Percentiles rank a stretch among this genome's conserved stretches.
phyloP scores from a whole-genome alignment of 805 yeast genomes.

The Isabelozyma gotoi region DNA sequence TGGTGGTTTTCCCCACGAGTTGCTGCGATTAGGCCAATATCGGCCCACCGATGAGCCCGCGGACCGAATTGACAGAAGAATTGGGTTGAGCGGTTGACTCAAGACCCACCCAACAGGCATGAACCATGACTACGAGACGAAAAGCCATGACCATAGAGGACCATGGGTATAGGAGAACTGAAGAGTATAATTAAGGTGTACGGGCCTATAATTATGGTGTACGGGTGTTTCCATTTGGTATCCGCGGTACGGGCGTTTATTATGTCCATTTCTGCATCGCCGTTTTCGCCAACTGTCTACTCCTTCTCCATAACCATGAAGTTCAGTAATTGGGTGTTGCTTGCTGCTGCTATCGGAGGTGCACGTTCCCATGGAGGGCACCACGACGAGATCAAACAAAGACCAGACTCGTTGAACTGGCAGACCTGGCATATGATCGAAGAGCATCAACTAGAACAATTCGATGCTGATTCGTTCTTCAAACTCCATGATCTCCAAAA shows the following conservation, averaged over 20 bases:
- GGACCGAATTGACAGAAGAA: too few species aligned
- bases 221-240: background rate
- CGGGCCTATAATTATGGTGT: too few species aligned
- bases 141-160: too few species aligned
- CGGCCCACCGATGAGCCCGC: too few species aligned
- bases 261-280: too few species aligned
- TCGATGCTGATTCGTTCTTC: slow-evolving; percentile 76
- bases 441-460: slow-evolving; percentile 78
- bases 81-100: too few species aligned
- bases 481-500: slow-evolving; percentile 70
- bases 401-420: slow-evolving; percentile 63
- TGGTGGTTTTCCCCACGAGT: background rate
- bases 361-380: background rate
- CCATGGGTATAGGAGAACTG: too few species aligned
- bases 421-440: slow-evolving; percentile 87
- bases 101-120: too few species aligned
- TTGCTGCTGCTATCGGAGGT: background rate
- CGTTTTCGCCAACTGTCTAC: too few species aligned
- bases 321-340: background rate
- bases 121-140: too few species aligned
- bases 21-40: background rate
- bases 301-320: background rate
- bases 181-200: too few species aligned
- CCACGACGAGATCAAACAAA: slow-evolving; percentile 4
- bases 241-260: too few species aligned